Conservation (phyloP, 345 rosid genomes). For the Lumnitzera littorea region DNA sequence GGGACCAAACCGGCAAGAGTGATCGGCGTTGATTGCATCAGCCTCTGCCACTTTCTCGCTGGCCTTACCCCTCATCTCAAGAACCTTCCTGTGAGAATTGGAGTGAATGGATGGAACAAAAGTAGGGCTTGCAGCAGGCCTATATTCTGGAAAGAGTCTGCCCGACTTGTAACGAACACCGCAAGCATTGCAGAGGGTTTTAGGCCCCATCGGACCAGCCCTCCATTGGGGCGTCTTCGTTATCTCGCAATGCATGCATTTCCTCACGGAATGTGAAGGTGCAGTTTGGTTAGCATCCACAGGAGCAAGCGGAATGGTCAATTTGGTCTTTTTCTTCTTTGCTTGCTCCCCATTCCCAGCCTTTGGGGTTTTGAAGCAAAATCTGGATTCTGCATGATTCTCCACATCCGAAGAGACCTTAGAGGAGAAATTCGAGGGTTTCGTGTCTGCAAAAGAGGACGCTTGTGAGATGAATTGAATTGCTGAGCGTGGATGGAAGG, state of each 20-base stretch:
- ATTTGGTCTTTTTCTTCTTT: slow-evolving; percentile 46
- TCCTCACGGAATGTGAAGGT: slow-evolving; percentile 45
- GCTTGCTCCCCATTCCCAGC: slow-evolving; percentile 36
- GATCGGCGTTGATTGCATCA: slow-evolving; percentile 12
- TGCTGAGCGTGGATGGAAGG: slow-evolving; percentile 45
- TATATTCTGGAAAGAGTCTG: slow-evolving; percentile 92
- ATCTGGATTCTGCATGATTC: slow-evolving; percentile 49
- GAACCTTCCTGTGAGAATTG: slow-evolving; percentile 91
- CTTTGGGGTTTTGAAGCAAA: slow-evolving; percentile 60
- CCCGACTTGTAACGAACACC: slow-evolving; percentile 96
- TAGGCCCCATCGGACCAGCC: slow-evolving; percentile 97
- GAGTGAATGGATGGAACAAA: slow-evolving; percentile 85
- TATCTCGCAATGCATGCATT: slow-evolving; percentile 92
- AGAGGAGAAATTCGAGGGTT: slow-evolving; percentile 8
- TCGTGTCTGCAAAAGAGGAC: slow-evolving; percentile 12
- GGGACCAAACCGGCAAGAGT: slow-evolving; percentile 37
- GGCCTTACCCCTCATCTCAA: slow-evolving; percentile 76
- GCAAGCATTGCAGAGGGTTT: slow-evolving; percentile 96
- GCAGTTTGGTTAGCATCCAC: slow-evolving; percentile 29
- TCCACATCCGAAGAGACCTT: slow-evolving; percentile 45
- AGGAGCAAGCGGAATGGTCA: slow-evolving; percentile 14
- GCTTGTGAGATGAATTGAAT: slow-evolving; percentile 41
- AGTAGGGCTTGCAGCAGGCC: slow-evolving; percentile 96
- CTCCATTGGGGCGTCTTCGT: slow-evolving; percentile 99
- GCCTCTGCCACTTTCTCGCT: slow-evolving; percentile 11